Evolutionary conservation across 192 early-diverging fungal species (phyloP).

Genomic region (Linnemannia hyalina): DNA sequence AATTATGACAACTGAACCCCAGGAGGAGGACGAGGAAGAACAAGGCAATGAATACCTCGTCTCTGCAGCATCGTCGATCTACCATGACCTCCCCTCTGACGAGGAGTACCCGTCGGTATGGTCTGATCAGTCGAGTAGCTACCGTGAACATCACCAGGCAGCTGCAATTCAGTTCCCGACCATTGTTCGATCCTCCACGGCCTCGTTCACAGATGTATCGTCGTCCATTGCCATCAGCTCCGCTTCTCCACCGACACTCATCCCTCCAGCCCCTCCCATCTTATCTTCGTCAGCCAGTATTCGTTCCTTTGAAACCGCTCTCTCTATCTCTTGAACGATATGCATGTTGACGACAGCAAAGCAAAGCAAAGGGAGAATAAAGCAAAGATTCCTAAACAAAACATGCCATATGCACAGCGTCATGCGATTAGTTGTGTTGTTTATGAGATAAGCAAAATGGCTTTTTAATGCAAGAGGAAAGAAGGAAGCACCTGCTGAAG

Average conservation of each 20-base stretch:
- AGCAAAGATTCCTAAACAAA: too few relatives aligned
- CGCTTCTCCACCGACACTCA: neutral
- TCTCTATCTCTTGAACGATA: neutral
- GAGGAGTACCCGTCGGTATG: neutral
- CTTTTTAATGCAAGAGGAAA: neutral
- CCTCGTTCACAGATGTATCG: neutral
- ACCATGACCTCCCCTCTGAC: constrained; percentile 5
- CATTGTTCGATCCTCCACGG: neutral
- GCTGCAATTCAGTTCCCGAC: neutral
- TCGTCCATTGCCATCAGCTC: neutral
- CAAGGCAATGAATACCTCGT: neutral
- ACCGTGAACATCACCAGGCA: neutral
- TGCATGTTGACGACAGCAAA: neutral
- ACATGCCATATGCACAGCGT: neutral
- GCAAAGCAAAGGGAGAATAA: neutral
- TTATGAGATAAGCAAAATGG: neutral
- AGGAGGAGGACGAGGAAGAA: neutral
- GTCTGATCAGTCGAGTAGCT: neutral
- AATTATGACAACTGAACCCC: neutral
- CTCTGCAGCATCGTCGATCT: neutral
- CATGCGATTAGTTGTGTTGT: neutral
- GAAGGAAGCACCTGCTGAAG: neutral
- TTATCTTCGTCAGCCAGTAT: neutral
- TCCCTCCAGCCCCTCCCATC: neutral
- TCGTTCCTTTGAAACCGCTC: neutral